Evolutionary conservation across 495 filamentous ascomycete species (phyloP), one percentile per base, ranked within the genome.

Genomic region (Daldinia bambusicola): DNA sequence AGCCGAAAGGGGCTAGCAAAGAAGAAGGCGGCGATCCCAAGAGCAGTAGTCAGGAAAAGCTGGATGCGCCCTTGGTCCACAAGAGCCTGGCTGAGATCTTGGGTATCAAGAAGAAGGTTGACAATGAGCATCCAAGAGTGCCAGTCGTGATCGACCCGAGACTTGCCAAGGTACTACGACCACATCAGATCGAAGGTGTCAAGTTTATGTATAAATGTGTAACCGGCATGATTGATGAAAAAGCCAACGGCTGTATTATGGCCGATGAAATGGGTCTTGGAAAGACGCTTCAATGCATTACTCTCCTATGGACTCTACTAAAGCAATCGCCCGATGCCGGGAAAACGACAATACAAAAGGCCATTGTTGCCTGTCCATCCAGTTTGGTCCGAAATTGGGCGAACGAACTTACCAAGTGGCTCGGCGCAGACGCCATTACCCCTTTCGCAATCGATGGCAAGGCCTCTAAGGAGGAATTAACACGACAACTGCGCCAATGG

Each of bases 241-340:
- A 94, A 63, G 96, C 96, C 22, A 92, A 98, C 80, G 95, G 95
- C 0, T 98, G 95, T 77, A 99, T 99, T 77, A 99, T 99, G 95
- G 95, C 95, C 70, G 95, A 99, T 76, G 95, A 97, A 74, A 99
- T 99, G 95, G 95, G 95, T 50, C 80, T 99, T 36, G 95, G 95
- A 51, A 99, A 99, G 82, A 99, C 95, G 12, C 84, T 97, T 1
- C 82, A 86, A 70, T 88, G 84, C 75, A 87, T 87, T 63, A 86
- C 82, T 14, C 83, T 92, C 38, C 94, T 99, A 86, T 99, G 95
- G 95, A 98, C 95, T 10, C 82, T 99, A 2, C 80, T 99, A 10
- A 98, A 97, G 78, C 95, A 99, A 75, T 96, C 94, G 6, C 91
- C 95, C 0, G 94, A 97, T 30, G 93, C 95, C 52, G 95, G 95